These are phyloP conservation scores for Phytophthora sansomeana DNA, from an alignment of 352 stramenopile genomes.

Conservation along the genomic window DNA sequence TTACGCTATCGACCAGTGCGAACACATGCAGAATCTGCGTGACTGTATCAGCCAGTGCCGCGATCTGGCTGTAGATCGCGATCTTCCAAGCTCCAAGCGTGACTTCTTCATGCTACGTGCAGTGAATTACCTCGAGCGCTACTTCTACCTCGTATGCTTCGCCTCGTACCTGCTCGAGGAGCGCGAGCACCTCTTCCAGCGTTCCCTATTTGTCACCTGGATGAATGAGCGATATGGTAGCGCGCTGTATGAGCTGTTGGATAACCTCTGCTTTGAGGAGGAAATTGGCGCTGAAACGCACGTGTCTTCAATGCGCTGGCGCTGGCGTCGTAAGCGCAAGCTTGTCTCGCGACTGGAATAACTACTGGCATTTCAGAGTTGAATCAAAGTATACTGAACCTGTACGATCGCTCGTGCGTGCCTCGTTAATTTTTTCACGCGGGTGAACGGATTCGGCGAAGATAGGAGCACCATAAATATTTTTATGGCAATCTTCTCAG, in stretches of 20 bases:
- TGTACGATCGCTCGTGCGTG: not conserved
- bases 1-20: conserved; percentile 77
- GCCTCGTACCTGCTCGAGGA: conserved; percentile 88
- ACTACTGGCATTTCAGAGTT: conserved; percentile 3
- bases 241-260: conserved; percentile 84
- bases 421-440: no score
- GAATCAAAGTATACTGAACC: conserved; percentile 4
- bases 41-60: conserved; percentile 86
- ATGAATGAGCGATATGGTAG: conserved; percentile 88
- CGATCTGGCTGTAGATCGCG: conserved; percentile 77
- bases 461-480: no score
- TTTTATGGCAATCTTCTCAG: no score
- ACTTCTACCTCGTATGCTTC: conserved; percentile 92
- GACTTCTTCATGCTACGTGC: conserved; percentile 86
- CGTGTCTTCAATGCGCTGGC: conserved; percentile 87
- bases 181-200: conserved; percentile 56
- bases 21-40: conserved; percentile 88
- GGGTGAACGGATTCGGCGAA: no score
- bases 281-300: conserved; percentile 81
- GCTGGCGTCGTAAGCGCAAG: conserved; percentile 89
- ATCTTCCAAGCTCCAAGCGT: conserved; percentile 69
- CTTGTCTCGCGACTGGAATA: conserved; percentile 83
- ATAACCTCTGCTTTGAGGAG: conserved; percentile 89
- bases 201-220: conserved; percentile 78
- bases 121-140: conserved; percentile 91